Evolutionary conservation across 2,329 filamentous ascomycete genomes (phyloP), one percentile per base, ranked within the genome.

Genomic region (Venturia carpophila): DNA sequence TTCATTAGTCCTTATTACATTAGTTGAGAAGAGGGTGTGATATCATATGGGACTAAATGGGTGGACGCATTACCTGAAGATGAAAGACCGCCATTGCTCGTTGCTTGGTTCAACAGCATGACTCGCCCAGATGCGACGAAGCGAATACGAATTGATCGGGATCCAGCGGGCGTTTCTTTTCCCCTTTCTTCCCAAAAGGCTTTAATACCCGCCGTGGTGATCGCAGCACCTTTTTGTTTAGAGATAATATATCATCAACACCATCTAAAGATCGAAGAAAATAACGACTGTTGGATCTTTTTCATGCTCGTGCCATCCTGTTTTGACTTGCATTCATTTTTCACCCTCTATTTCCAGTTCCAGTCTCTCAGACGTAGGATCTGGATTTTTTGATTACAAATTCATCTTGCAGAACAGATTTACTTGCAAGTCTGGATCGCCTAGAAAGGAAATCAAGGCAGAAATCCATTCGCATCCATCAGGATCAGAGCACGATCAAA

Each of bases 91-190:
- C 37, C 52, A 58, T 58, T 19, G 30, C 19, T 58, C 30, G 30
- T 37, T 37, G 52, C 52, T 37, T 58, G 52, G 52, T 37, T 13
- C 52, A 15, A 58, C 30, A 37, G 30, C 52, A 37, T 58, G 49
- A 55, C 52, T 19, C 10, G 15, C 39, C 2, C 9, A 11, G 9
- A 27, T 15, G 47, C 47, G 47, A 52, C 21, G 30, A 15, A 37
- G 19, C 13, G 37, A 15, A 37, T 1, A 37, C n/a, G 19, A 34
- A 10, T 37, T n/a, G 52, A 37, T 37, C 21, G 2, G 11, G 15
- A 34, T 58, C 52, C 52, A 58, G 52, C 52, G 52, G 52, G 52
- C 52, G 27, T 58, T 37, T 34, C 19, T 37, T 58, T n/a, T 11
- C 11, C 7, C 30, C 24, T 34, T 58, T 37, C 30, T 9, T 58